Evolutionary conservation across 2,329 filamentous ascomycete genomes (phyloP), one percentile per base, ranked within the genome.

Genomic region (Hymenoscyphus fraxineus): DNA sequence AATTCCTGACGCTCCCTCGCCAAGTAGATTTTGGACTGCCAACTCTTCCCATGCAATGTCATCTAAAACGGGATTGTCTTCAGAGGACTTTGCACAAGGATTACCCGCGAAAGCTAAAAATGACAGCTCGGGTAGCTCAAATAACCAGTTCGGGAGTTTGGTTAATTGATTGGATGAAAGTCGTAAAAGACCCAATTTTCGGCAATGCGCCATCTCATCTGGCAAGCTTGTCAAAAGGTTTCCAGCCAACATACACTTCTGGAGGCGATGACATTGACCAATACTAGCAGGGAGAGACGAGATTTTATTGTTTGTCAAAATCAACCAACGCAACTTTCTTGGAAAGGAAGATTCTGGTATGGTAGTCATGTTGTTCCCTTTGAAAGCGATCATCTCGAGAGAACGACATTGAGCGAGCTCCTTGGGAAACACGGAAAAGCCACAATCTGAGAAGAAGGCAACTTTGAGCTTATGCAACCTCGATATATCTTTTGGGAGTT

Each of bases 311-410:
- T 80, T 77, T 19, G 80, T 82, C 13, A 83, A 72, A 60, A 82
- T 81, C 47, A 83, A 72, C 78, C 79, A 82, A n/a, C 79, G 75
- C 19, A 83, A 73, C 10, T 71, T 76, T 7, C 75, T 74, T 9
- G 81, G 80, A 19, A 83, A 71, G 13, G 78, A 69, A 39, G 74
- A 73, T 65, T 80, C 79, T 15, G 78, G 78, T 32, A 82, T 73
- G 6, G 69, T 68, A 6, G 68, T 68, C 79, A 83, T 82, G 61
- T 71, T 70, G 71, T 83, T 83, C 64, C 73, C 73, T 22, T 80
- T 80, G 66, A 83, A 82, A 4, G 79, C 80, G 41, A 82, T 77
- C 78, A 81, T 82, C 68, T 81, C 80, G n/a, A 83, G 77, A 59
- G 72, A 71, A 5, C 77, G 77, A 64, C 80, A 82, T 71, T 75